Percentiles rank a stretch among this genome's conserved stretches.
These are phyloP conservation scores for Ophiosphaerella korrae DNA, from an alignment of 2,329 filamentous ascomycete genomes.

Conservation along the genomic window DNA sequence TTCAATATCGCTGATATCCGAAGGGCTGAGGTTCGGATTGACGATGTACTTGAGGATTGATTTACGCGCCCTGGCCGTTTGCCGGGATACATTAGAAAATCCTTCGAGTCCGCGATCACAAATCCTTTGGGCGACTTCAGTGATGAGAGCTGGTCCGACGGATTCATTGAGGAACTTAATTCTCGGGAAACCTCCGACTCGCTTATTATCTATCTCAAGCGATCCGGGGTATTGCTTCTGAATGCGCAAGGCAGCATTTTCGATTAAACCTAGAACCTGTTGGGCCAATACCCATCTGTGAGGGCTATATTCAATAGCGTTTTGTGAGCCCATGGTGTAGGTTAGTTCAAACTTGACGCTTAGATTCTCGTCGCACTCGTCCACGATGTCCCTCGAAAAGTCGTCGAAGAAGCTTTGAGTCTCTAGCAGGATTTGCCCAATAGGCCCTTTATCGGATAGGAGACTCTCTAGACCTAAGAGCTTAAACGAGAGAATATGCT, in stretches of 20 bases:
- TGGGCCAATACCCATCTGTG: constrained; percentile 63
- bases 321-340: constrained; percentile 64
- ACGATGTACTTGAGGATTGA: too few species aligned
- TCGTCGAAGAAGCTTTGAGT: constrained; percentile 54
- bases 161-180: too few species aligned
- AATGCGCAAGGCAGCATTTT: constrained; percentile 32
- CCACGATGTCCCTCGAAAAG: constrained; percentile 61
- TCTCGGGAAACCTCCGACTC: constrained; percentile 7
- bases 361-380: constrained; percentile 69
- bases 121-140: too few species aligned
- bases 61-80: too few species aligned
- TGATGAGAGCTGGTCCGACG: too few species aligned
- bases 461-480: constrained; percentile 63
- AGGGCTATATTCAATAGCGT: constrained; percentile 57
- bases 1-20: constrained; percentile 34
- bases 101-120: too few species aligned
- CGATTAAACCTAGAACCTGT: constrained; percentile 55
- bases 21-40: constrained; percentile 29
- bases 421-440: constrained; percentile 45
- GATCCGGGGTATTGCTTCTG: constrained; percentile 41
- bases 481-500: constrained; percentile 67
- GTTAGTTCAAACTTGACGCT: constrained; percentile 65
- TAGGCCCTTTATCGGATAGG: constrained; percentile 29
- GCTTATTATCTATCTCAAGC: constrained; percentile 49
- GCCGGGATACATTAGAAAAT: too few species aligned